phyloP scores from a whole-genome alignment of 257 asterid species.

The Plantago major region DNA sequence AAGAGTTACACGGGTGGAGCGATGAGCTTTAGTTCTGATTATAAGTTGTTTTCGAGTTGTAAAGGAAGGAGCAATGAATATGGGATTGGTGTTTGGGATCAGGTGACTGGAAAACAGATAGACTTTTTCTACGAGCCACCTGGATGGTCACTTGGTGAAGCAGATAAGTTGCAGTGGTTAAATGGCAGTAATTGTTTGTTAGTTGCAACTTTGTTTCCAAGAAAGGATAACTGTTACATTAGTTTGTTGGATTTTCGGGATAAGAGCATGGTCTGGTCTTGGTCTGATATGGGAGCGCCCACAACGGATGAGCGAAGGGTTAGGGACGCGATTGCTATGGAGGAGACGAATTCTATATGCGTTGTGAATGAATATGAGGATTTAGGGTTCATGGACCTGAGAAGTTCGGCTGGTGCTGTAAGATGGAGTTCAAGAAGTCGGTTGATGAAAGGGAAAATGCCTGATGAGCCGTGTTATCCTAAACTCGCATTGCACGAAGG shows the following conservation, averaged over 20 bases:
- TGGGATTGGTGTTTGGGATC: conserved; percentile 95
- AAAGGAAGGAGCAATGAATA: conserved; percentile 86
- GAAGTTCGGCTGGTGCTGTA: conserved; percentile 48
- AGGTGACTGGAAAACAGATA: conserved; percentile 64
- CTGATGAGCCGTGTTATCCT: conserved; percentile 84
- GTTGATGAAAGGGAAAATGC: conserved; percentile 80
- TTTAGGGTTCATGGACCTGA: conserved; percentile 84
- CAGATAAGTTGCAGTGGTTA: conserved; percentile 84
- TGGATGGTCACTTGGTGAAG: conserved; percentile 90
- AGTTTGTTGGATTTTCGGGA: conserved; percentile 80
- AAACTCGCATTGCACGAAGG: conserved; percentile 77
- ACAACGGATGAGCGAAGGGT: conserved; percentile 65
- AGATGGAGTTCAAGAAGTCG: conserved; percentile 94
- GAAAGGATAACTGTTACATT: conserved; percentile 83
- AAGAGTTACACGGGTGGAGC: conserved; percentile 87
- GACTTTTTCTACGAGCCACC: conserved; percentile 83
- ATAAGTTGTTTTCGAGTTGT: conserved; percentile 79
- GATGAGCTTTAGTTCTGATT: conserved; percentile 55
- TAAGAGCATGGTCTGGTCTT: conserved; percentile 83
- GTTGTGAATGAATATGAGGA: conserved; percentile 93
- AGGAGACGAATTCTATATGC: conserved; percentile 55
- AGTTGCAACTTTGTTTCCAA: conserved; percentile 83
- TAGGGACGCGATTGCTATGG: conserved; percentile 88
- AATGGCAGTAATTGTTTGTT: conserved; percentile 59
- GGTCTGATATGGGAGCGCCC: conserved; percentile 65